Percentiles rank a stretch among this genome's conserved stretches.
phyloP scores from a whole-genome alignment of 352 stramenopile species.

The Bremia lactucae region DNA sequence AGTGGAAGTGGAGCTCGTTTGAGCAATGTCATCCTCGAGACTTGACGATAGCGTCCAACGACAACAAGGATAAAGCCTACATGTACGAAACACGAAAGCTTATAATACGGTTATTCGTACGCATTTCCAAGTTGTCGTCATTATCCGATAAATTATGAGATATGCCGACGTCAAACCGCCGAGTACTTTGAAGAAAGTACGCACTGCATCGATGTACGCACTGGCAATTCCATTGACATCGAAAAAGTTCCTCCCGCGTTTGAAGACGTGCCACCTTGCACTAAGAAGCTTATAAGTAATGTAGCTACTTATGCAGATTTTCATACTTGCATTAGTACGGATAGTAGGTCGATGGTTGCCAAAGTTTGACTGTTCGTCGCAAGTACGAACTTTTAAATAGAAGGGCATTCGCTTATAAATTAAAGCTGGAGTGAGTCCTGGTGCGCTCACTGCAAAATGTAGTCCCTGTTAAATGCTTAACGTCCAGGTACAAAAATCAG shows the following conservation, averaged over 20 bases:
- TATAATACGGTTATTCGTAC: conserved; percentile 35
- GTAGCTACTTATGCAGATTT: conserved; percentile 31
- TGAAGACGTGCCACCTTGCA: conserved; percentile 21
- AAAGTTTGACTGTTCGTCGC: conserved; percentile 42
- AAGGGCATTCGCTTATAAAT: conserved; percentile 30
- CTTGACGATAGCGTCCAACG: conserved; percentile 51
- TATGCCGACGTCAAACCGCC: conserved; percentile 24
- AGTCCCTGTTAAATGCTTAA: conserved; percentile 29
- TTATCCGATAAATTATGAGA: conserved; percentile 48
- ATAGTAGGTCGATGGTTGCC: conserved; percentile 58
- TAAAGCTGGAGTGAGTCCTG: conserved; percentile 32
- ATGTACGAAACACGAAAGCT: conserved; percentile 70
- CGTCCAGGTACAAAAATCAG: conserved; percentile 47
- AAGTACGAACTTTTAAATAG: conserved; percentile 29
- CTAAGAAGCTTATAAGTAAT: conserved; percentile 61
- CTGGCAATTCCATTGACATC: conserved; percentile 53
- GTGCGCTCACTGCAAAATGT: conserved; percentile 46
- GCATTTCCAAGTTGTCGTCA: conserved; percentile 47
- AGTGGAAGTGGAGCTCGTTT: conserved; percentile 16
- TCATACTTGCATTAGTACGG: conserved; percentile 23
- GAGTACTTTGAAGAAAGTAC: conserved; percentile 44
- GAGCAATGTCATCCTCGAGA: conserved; percentile 39
- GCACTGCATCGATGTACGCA: conserved; percentile 54
- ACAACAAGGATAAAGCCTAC: conserved; percentile 49
- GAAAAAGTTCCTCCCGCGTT: conserved; percentile 23